Evolutionary conservation across 2,329 filamentous ascomycete species (phyloP).

Genomic region (Trichophaea hybrida): DNA sequence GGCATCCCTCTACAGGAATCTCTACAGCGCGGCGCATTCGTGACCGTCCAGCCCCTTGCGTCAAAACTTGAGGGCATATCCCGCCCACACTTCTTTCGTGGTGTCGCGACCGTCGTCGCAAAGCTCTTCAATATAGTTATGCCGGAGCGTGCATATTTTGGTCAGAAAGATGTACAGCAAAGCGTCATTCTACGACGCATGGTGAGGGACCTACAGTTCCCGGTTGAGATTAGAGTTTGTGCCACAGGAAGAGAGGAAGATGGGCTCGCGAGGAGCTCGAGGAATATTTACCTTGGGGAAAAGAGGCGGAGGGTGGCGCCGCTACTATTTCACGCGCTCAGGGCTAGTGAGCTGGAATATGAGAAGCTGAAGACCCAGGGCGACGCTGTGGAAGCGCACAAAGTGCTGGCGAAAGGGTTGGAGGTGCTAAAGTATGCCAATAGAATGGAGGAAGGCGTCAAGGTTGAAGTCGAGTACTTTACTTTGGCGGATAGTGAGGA

Average conservation of each 20-base stretch:
- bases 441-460: constrained; percentile 38
- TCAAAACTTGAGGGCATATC: constrained; percentile 70
- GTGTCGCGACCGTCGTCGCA: constrained; percentile 91
- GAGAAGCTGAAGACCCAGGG: constrained; percentile 41
- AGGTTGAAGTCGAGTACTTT: constrained; percentile 80
- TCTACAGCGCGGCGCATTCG: constrained; percentile 71
- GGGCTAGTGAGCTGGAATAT: constrained; percentile 56
- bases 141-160: constrained; percentile 75
- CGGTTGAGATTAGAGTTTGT: constrained; percentile 58
- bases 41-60: constrained; percentile 75
- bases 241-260: constrained; percentile 63
- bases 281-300: constrained; percentile 81
- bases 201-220: constrained; percentile 74
- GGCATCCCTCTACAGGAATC: constrained; percentile 44
- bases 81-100: constrained; percentile 87
- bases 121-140: constrained; percentile 76
- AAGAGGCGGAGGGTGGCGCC: constrained; percentile 57
- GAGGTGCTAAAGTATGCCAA: constrained; percentile 43
- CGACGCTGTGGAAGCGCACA: constrained; percentile 34
- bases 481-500: constrained; percentile 75
- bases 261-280: constrained; percentile 77
- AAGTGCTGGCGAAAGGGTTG: constrained; percentile 55
- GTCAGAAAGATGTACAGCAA: constrained; percentile 96
- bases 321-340: constrained; percentile 55
- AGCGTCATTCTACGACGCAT: constrained; percentile 77